These are phyloP conservation scores for Aspergillus bombycis DNA, from an alignment of 2,329 filamentous ascomycete species.

Conservation along the genomic window DNA sequence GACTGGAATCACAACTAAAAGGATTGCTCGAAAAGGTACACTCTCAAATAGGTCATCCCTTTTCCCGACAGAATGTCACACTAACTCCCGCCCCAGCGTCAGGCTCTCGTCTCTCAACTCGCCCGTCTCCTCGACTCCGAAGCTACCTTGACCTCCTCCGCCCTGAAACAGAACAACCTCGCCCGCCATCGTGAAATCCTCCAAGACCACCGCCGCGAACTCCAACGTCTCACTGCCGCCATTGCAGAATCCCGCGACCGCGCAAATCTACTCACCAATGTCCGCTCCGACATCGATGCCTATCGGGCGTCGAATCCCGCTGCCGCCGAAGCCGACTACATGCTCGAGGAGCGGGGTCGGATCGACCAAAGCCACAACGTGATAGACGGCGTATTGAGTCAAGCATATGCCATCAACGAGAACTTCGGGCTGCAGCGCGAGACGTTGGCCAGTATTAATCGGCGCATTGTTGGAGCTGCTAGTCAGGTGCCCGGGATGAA, in stretches of 20 bases:
- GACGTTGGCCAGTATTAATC: conserved; percentile 83
- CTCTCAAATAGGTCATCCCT: not conserved
- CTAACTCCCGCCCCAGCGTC: conserved; percentile 62
- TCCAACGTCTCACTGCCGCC: conserved; percentile 71
- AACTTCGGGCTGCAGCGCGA: conserved; percentile 86
- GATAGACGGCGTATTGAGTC: conserved; percentile 86
- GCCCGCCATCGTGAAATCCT: conserved; percentile 89
- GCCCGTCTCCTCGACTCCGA: conserved; percentile 91
- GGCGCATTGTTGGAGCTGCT: conserved; percentile 85
- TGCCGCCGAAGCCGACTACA: conserved; percentile 90
- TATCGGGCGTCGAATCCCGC: conserved; percentile 82
- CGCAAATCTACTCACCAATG: conserved; percentile 85
- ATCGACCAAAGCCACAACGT: conserved; percentile 89
- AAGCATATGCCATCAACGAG: conserved; percentile 96
- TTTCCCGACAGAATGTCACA: not conserved
- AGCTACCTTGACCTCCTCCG: conserved; percentile 80
- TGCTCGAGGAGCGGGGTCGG: conserved; percentile 84
- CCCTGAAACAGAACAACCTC: conserved; percentile 96
- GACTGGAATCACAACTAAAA: conserved; percentile 78
- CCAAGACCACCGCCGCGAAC: conserved; percentile 80
- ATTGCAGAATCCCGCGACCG: conserved; percentile 80
- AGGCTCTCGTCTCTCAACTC: conserved; percentile 78
- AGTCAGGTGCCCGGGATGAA: conserved; percentile 93
- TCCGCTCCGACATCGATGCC: conserved; percentile 87
- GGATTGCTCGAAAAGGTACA: conserved; percentile 69